Evolutionary conservation across 352 stramenopile species (phyloP), one percentile per base, ranked within the genome.

Genomic region (Globisporangium sylvaticum): DNA sequence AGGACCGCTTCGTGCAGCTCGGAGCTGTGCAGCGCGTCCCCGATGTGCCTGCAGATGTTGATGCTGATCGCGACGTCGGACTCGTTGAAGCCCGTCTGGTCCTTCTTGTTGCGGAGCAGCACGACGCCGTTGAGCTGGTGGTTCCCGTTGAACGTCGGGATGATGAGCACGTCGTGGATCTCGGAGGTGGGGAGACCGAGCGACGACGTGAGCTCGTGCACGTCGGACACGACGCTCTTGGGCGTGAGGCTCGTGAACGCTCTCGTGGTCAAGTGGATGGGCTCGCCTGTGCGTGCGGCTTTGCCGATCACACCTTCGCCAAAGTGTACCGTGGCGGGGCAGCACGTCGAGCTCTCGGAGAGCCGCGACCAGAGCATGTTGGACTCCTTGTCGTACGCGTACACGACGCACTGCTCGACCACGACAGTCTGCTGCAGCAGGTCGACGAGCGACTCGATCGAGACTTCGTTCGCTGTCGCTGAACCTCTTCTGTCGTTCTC

Each of bases 61-160:
- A 65, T 70, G 39, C 82, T 81, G 15, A 92, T 74, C 8, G 86
- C 79, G 48, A 89, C 65, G 54, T 92, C 84, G 2, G 74, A 78
- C 57, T 84, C 73, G 8, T 69, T 86, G 46, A 90, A 88, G 8
- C 54, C 62, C 9, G 66, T 50, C 15, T 71, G 60, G 25, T 67
- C 73, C 2, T 68, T 64, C 56, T 71, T 75, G 32, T 83, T 81
- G 54, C 80, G 77, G 24, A 92, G 75, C 29, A 89, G 65, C 27
- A 88, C 78, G 31, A 90, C 79, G 25, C 83, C 81, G 64, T 88
- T 88, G 39, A 91, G 74, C 64, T 74, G 72, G 4, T 76, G 66
- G 25, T 71, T 69, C 25, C 59, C 68, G 32, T 76, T 80, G 50
- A 83, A 77, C 53, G 78, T 89, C 1, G 83, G 83, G 1, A 90